Base-by-base conservation (phyloP, 202 grass and related monocot species). In the Carex sylvatica region DNA sequence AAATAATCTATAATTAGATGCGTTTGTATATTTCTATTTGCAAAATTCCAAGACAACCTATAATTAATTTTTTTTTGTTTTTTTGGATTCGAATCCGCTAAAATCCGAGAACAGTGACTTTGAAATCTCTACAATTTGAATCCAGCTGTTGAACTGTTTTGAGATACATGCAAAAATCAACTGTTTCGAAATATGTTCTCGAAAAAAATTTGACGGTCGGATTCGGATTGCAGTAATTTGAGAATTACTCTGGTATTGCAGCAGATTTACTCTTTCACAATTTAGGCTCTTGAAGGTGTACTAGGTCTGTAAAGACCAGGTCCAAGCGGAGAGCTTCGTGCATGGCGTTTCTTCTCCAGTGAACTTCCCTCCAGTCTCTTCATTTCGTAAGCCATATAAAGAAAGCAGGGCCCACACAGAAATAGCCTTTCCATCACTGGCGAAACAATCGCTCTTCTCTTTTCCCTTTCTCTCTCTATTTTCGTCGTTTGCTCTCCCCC, bases 401-500 rank as follows among this genome's bases (percentile, higher is more conserved):
- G 11, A 52, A 67, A 53, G 20, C 8, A 23, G 59, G 35, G 22
- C 62, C 79, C 42, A 53, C 31, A 61, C 10, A 14, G 9, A 22
- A 78, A 4, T 1, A 63, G 56, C 5, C 26, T 35, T 73, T 51
- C 23, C 5, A 55, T 55, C 26, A 55, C 28, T 58, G 73, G 73
- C 26, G 72, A 76, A 55, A 56, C 72, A n/a, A 18, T 76, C 73
- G 49, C 73, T 35, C 73, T 33, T 35, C 3, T 76, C 9, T 80
- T 64, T 79, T 40, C 40, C n/a, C 59, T 64, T 65, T 67, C 44
- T 23, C 35, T 81, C 18, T 73, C 70, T 24, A 14, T 68, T n/a
- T 80, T 62, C 49, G 52, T 54, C 52, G 49, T 65, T 65, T n/a
- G 5, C 51, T 55, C 44, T 56, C 10, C 13, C 20, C 33, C 5